Conservation (phyloP, 257 asterid species). For the Eustoma russellianum region DNA sequence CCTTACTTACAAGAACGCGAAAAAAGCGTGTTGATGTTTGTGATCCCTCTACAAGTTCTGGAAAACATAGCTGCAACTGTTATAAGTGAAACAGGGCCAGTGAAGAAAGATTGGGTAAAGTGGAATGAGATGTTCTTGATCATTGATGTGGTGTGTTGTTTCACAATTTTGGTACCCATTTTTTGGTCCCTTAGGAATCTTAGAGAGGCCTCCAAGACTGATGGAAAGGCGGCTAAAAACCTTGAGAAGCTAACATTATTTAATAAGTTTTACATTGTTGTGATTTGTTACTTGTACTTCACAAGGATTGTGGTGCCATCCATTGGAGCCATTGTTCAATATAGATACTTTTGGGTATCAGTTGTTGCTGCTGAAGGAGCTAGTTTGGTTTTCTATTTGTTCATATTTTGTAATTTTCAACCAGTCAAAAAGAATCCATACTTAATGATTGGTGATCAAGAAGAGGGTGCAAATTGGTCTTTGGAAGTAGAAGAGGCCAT, state of each 20-base stretch:
- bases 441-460: conserved; percentile 6
- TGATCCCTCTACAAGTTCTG: conserved; percentile 26
- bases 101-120: conserved; percentile 16
- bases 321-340: conserved; percentile 11
- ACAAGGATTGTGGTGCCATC: conserved; percentile 27
- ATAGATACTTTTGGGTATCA: conserved; percentile 22
- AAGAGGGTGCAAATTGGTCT: neutral
- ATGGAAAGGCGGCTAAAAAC: conserved; percentile 29
- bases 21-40: conserved; percentile 22
- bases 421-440: conserved; percentile 27
- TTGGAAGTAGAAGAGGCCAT: neutral
- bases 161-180: conserved; percentile 27
- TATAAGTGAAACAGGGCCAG: conserved; percentile 31
- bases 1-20: conserved; percentile 30
- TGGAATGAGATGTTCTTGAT: conserved; percentile 31
- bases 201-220: conserved; percentile 21
- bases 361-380: conserved; percentile 24
- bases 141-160: conserved; percentile 28
- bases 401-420: conserved; percentile 23
- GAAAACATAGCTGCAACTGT: conserved; percentile 24
- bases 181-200: conserved; percentile 27
- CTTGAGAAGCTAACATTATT: conserved; percentile 24
- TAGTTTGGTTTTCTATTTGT: conserved; percentile 23
- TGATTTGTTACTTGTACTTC: conserved; percentile 27
- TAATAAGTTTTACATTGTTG: conserved; percentile 24